Percentiles rank a stretch among this genome's conserved stretches.
These are phyloP conservation scores for Tetradesmus lagerheimii DNA, from an alignment of 139 green algal species.

Conservation along the genomic window DNA sequence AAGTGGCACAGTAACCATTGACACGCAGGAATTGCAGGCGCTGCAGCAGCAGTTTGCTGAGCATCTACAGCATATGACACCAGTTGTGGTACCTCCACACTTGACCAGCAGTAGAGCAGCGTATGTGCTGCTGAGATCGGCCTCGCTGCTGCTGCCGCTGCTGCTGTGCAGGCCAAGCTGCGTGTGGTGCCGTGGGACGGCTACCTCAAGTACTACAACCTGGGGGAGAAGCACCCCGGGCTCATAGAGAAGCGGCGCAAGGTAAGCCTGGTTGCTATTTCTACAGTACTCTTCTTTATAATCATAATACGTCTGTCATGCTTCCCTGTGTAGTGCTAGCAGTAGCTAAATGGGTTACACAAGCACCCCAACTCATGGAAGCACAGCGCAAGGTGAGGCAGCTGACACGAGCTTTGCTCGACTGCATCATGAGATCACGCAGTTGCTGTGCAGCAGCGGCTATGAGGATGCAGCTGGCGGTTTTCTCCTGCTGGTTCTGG, in stretches of 20 bases:
- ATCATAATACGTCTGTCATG: too few relatives aligned
- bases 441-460: too few relatives aligned
- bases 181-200: constrained; percentile 94
- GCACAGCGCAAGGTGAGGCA: constrained; percentile 51
- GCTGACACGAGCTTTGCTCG: neutral
- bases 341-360: too few relatives aligned
- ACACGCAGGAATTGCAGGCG: neutral
- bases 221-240: constrained; percentile 81
- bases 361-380: too few relatives aligned
- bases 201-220: constrained; percentile 99
- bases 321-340: too few relatives aligned
- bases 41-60: neutral
- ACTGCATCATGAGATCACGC: neutral
- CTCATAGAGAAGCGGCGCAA: constrained; percentile 90
- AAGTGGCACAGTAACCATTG: neutral
- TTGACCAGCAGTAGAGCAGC: too few relatives aligned
- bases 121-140: too few relatives aligned
- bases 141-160: neutral
- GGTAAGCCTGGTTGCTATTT: constrained; percentile 18
- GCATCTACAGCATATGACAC: neutral
- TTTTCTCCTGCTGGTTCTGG: neutral
- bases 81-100: too few relatives aligned
- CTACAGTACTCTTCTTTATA: too few relatives aligned
- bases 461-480: neutral
- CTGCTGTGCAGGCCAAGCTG: constrained; percentile 68